A percentile compares a stretch with the other conserved stretches of the same genome.
These are phyloP conservation scores for Laburnicola sp. DNA, from an alignment of 2,329 filamentous ascomycete genomes.

Conservation along the genomic window DNA sequence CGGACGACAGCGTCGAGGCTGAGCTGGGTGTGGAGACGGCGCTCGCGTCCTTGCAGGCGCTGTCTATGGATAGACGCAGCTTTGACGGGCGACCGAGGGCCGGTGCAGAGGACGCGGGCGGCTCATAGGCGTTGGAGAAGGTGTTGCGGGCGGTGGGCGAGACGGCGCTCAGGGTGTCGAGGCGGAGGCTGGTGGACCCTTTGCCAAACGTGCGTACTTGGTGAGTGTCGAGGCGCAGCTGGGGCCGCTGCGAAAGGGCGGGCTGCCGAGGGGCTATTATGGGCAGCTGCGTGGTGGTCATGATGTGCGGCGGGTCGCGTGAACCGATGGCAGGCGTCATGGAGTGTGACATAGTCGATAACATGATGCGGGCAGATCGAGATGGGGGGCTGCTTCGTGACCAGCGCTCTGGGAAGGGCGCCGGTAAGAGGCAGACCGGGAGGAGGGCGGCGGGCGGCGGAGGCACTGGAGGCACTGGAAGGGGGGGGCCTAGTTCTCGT, in stretches of 20 bases:
- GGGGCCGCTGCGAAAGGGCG: constrained; percentile 52
- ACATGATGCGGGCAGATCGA: constrained; percentile 36
- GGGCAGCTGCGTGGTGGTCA: constrained; percentile 48
- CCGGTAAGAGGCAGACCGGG: constrained; percentile 6
- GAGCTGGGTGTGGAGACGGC: constrained; percentile 40
- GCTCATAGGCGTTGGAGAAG: constrained; percentile 62
- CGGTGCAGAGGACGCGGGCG: constrained; percentile 33
- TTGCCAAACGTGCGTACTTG: constrained; percentile 56
- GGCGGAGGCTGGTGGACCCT: constrained; percentile 55
- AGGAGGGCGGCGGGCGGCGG: neutral
- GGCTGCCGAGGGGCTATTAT: constrained; percentile 44
- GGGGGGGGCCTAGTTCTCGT: constrained; percentile 6
- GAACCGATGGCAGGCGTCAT: constrained; percentile 30
- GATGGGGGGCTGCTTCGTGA: constrained; percentile 14
- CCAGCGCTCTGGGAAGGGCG: constrained; percentile 10
- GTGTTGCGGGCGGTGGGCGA: constrained; percentile 66
- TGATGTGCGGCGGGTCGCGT: constrained; percentile 33
- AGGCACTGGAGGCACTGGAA: constrained; percentile 8
- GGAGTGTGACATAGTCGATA: constrained; percentile 40
- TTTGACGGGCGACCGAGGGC: constrained; percentile 31
- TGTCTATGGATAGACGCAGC: constrained; percentile 41
- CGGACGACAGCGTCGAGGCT: constrained; percentile 43
- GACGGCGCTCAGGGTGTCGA: constrained; percentile 58
- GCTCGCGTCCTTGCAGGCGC: constrained; percentile 25
- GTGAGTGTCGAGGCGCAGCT: constrained; percentile 63